Base-by-base conservation (phyloP, 2,329 filamentous ascomycete genomes). In the Pseudogymnoascus verrucosus region DNA sequence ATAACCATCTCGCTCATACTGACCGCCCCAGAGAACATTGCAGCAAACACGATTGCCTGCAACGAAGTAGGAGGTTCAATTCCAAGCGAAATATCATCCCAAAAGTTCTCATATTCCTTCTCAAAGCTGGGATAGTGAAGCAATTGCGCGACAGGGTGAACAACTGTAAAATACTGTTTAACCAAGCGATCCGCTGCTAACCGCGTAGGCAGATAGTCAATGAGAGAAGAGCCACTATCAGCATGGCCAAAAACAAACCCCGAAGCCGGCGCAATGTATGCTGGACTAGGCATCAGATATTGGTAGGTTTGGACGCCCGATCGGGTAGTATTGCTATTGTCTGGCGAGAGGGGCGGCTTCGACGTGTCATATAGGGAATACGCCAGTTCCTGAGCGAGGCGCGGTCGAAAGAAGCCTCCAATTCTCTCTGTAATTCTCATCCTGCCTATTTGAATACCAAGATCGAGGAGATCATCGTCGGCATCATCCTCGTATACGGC, bases 341-440 rank as follows among this genome's bases (percentile, higher is more conserved):
- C 28, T 64, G 63, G 16, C 26, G 21, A 62, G 39, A 51, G 26
- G 5, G 39, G 2, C n/a, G 12, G 14, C 19, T 34, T 34, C n/a
- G 16, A 21, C 47, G 12, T 34, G n/a, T 36, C 36, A 51, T 42
- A 60, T 10, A 62, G 21, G 12, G 36, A 31, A 61, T 61, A 37
- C 5, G 26, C 16, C 26, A 89, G 84, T 78, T 91, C 89, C 73
- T 91, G 86, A 3, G 84, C 81, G 64, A 92, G 81, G 68, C 86
- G 85, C 2, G 89, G 89, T 54, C 89, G 79, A 47, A 89, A 86
- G 68, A 89, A 82, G 0, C 89, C 89, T 14, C 89, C 89, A 67
- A 92, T 84, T 39, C 89, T 81, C 70, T 92, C 89, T 2, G 87
- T 90, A 65, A 92, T 85, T 64, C 84, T 83, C 81, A 91, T 83